Conservation (phyloP, 306 rosid species). For the Quercus ilex region DNA sequence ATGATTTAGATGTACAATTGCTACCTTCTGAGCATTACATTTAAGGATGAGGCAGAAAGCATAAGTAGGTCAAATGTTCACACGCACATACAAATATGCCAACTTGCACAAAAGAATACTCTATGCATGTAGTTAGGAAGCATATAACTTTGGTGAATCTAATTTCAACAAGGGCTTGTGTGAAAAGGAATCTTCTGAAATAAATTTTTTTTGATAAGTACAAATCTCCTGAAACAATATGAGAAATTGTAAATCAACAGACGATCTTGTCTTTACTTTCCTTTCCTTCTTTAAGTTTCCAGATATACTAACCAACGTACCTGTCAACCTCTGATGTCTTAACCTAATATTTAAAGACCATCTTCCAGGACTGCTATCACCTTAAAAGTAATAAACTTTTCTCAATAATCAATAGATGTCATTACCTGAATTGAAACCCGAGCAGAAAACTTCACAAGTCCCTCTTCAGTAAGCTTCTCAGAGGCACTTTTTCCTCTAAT, state of each 20-base stretch:
- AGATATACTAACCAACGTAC: neutral
- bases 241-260: neutral
- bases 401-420: conserved; percentile 19
- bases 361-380: neutral
- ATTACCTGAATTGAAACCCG: conserved; percentile 90
- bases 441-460: conserved; percentile 86
- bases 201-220: neutral
- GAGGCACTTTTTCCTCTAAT: conserved; percentile 75
- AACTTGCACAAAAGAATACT: neutral
- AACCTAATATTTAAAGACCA: neutral
- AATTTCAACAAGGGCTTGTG: neutral
- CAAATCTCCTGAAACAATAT: neutral
- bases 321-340: conserved; percentile 3
- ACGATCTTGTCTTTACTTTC: neutral
- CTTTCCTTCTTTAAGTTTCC: neutral
- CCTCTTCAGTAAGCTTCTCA: conserved; percentile 91
- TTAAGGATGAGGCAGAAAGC: neutral
- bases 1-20: neutral
- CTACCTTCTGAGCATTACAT: neutral
- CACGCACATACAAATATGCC: too few relatives aligned
- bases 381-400: neutral
- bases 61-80: neutral
- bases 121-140: neutral
- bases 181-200: neutral
- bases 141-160: neutral